phyloP scores from a whole-genome alignment of 2,329 filamentous ascomycete genomes.

The Periconia sp. region DNA sequence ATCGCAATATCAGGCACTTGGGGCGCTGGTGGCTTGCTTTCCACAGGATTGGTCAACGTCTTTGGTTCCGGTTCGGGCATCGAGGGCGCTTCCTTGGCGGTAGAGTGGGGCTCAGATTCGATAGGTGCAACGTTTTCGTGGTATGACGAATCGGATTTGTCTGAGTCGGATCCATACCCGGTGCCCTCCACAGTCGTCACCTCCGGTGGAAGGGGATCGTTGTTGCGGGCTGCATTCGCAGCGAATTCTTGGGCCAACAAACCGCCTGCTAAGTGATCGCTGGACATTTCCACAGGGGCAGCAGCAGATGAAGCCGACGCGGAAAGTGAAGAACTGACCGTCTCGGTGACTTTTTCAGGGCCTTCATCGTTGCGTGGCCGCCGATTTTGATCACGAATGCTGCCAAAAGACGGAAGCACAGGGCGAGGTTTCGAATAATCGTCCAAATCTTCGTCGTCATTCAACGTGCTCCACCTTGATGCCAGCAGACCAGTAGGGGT shows the following conservation, averaged over 20 bases:
- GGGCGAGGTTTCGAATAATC: slow-evolving; percentile 73
- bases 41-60: slow-evolving; percentile 22
- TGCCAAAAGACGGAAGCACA: slow-evolving; percentile 73
- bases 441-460: slow-evolving; percentile 64
- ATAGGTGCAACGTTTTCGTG: slow-evolving; percentile 11
- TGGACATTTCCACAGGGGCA: slow-evolving; percentile 55
- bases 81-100: slow-evolving; percentile 8
- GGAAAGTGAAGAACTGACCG: slow-evolving; percentile 41
- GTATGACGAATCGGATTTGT: slow-evolving; percentile 33
- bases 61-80: slow-evolving; percentile 28
- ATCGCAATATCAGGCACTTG: slow-evolving; percentile 38
- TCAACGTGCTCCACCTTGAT: slow-evolving; percentile 48
- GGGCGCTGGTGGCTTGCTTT: slow-evolving; percentile 12
- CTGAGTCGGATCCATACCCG: slow-evolving; percentile 64
- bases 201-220: slow-evolving; percentile 69
- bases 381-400: slow-evolving; percentile 65
- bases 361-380: slow-evolving; percentile 49
- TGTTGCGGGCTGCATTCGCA: slow-evolving; percentile 47
- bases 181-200: slow-evolving; percentile 69
- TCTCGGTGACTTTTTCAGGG: slow-evolving; percentile 56
- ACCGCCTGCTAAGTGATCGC: slow-evolving; percentile 61
- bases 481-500: slow-evolving; percentile 24
- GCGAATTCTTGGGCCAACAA: slow-evolving; percentile 59
- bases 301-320: slow-evolving; percentile 36
- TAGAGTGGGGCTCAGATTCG: background rate